phyloP scores from a whole-genome alignment of 1,284 basidiomycete genomes.

The Quambalaria eucalypti region DNA sequence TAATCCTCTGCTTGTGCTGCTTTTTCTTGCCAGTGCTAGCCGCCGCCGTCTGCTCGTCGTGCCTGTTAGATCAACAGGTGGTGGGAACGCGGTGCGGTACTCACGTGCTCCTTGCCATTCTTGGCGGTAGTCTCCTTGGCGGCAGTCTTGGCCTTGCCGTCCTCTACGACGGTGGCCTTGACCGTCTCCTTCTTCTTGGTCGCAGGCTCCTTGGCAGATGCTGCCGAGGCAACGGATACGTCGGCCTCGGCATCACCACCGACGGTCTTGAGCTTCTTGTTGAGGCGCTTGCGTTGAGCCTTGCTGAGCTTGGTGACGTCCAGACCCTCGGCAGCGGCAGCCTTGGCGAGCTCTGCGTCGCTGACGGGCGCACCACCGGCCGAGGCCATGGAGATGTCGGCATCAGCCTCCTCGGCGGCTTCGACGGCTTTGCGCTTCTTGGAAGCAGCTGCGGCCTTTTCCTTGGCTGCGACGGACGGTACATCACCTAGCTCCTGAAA shows the following conservation, averaged over 20 bases:
- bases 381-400: slow-evolving; percentile 3
- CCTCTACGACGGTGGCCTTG: slow-evolving; percentile 37
- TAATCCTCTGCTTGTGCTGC: slow-evolving; percentile 1
- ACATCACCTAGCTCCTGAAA: slow-evolving; percentile 18
- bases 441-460: slow-evolving; percentile 9
- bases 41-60: background rate
- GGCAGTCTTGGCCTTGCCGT: slow-evolving; percentile 21
- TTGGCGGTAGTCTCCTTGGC: slow-evolving; percentile 27
- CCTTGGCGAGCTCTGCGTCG: slow-evolving; percentile 29
- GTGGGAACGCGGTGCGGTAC: background rate
- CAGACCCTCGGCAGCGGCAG: slow-evolving; percentile 40
- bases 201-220: slow-evolving; percentile 20
- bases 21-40: background rate
- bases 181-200: slow-evolving; percentile 48
- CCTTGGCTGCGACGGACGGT: slow-evolving; percentile 2
- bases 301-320: slow-evolving; percentile 36
- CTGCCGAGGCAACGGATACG: slow-evolving; percentile 24
- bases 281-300: slow-evolving; percentile 47
- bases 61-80: background rate
- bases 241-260: slow-evolving; percentile 50
- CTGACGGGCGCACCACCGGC: slow-evolving; percentile 30
- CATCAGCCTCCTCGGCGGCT: slow-evolving; percentile 48
- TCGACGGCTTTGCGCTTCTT: slow-evolving; percentile 58
- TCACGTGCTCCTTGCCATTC: slow-evolving; percentile 11
- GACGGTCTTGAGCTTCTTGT: slow-evolving; percentile 63